phyloP scores from a whole-genome alignment of 2,329 filamentous ascomycete genomes.

The Pyrenochaeta sp. region DNA sequence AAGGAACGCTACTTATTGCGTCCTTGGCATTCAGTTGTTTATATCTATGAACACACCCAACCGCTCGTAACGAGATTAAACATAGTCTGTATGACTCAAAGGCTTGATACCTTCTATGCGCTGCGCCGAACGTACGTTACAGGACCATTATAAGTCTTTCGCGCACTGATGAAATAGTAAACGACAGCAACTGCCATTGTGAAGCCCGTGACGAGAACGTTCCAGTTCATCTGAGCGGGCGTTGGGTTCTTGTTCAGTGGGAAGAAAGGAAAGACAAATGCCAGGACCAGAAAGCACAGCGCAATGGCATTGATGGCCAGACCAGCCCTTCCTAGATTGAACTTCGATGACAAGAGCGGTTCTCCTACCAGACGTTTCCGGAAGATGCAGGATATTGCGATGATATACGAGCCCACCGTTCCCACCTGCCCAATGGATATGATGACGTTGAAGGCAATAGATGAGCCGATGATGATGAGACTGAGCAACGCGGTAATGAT shows the following conservation, averaged over 20 bases:
- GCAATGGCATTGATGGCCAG: conserved; percentile 50
- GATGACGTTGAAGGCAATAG: conserved; percentile 28
- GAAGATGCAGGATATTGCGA: conserved; percentile 56
- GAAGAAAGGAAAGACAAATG: conserved; percentile 55
- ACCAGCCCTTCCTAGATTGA: conserved; percentile 54
- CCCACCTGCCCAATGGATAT: conserved; percentile 12
- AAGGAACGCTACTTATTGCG: neutral
- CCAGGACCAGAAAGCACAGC: conserved; percentile 46
- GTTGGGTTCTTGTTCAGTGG: conserved; percentile 24
- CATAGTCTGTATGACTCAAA: neutral
- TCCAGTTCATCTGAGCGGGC: conserved; percentile 3
- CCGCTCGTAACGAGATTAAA: neutral
- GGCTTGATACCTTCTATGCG: neutral
- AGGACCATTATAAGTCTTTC: conserved; percentile 3
- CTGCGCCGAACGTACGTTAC: conserved; percentile 1
- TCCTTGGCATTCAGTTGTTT: neutral
- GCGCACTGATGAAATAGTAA: conserved; percentile 1
- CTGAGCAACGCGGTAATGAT: conserved; percentile 21
- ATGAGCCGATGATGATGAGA: conserved; percentile 35
- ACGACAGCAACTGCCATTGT: conserved; percentile 1
- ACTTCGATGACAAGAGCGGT: conserved; percentile 52
- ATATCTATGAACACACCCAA: neutral
- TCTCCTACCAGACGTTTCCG: conserved; percentile 52
- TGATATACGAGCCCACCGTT: conserved; percentile 18
- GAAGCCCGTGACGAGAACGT: conserved; percentile 1